Conservation (phyloP, 2,329 filamentous ascomycete species). For the Rasamsonia emersonii region DNA sequence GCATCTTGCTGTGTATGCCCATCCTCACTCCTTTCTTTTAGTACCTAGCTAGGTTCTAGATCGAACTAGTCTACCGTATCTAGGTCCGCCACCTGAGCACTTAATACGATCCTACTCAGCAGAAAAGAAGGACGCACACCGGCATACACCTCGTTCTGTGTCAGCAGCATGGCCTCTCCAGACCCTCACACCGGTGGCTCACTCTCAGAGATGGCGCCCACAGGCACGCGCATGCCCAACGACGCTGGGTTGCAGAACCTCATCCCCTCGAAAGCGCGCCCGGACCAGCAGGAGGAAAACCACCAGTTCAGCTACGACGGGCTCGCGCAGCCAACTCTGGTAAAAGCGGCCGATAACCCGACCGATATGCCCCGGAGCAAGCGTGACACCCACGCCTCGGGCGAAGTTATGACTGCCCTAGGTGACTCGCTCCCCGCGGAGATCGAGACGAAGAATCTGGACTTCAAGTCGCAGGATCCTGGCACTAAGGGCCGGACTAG, state of each 20-base stretch:
- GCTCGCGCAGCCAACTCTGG: constrained; percentile 17
- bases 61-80: no score
- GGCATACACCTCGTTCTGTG: no score
- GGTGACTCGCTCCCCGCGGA: constrained; percentile 30
- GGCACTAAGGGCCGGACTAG: constrained; percentile 30
- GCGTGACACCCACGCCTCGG: constrained; percentile 24
- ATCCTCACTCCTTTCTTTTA: no score
- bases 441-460: constrained; percentile 32
- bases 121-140: neutral
- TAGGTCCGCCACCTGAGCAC: no score
- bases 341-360: constrained; percentile 41
- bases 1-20: no score
- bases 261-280: constrained; percentile 32
- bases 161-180: constrained; percentile 7
- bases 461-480: constrained; percentile 22
- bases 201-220: constrained; percentile 22
- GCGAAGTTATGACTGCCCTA: constrained; percentile 34
- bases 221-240: constrained; percentile 30
- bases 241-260: constrained; percentile 39
- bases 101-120: neutral
- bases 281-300: constrained; percentile 32
- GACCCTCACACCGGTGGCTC: constrained; percentile 20
- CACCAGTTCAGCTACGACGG: constrained; percentile 47
- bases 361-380: constrained; percentile 37
- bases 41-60: no score